phyloP scores from a whole-genome alignment of 805 yeast genomes.

The Teunomyces lycoperdinae region DNA sequence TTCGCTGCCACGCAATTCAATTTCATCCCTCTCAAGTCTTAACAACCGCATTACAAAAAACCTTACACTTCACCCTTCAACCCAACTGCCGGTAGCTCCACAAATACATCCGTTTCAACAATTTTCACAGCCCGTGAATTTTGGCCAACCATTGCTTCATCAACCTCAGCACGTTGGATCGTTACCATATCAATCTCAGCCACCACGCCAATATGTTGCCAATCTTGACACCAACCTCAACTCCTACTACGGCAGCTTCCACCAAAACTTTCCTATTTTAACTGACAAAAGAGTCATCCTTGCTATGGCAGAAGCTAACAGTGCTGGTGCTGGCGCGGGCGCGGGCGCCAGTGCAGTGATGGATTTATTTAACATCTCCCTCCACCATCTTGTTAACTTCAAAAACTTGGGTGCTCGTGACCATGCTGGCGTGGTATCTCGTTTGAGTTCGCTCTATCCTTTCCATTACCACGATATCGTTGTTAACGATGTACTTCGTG shows the following conservation, averaged over 20 bases:
- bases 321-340: conserved; percentile 1
- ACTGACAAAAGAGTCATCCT: conserved; percentile 30
- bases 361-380: conserved; percentile 41
- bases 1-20: conserved; percentile 33
- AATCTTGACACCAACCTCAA: conserved; percentile 33
- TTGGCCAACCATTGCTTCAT: background rate
- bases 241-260: conserved; percentile 43
- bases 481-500: conserved; percentile 23
- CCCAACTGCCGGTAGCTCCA: background rate
- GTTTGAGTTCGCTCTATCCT: conserved; percentile 36
- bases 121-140: background rate
- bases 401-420: conserved; percentile 31
- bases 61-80: conserved; percentile 7
- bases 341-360: conserved; percentile 29
- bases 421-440: conserved; percentile 33
- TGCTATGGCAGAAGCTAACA: conserved; percentile 9
- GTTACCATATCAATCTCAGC: conserved; percentile 15
- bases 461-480: conserved; percentile 18
- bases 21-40: conserved; percentile 28
- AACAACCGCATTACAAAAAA: conserved; percentile 28
- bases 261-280: conserved; percentile 44
- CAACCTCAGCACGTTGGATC: conserved; percentile 12
- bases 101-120: conserved; percentile 1
- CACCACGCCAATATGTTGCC: conserved; percentile 14
- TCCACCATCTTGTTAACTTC: conserved; percentile 38